Conservation (phyloP, 2,329 filamentous ascomycete species). For the Neofusicoccum umdonicola region DNA sequence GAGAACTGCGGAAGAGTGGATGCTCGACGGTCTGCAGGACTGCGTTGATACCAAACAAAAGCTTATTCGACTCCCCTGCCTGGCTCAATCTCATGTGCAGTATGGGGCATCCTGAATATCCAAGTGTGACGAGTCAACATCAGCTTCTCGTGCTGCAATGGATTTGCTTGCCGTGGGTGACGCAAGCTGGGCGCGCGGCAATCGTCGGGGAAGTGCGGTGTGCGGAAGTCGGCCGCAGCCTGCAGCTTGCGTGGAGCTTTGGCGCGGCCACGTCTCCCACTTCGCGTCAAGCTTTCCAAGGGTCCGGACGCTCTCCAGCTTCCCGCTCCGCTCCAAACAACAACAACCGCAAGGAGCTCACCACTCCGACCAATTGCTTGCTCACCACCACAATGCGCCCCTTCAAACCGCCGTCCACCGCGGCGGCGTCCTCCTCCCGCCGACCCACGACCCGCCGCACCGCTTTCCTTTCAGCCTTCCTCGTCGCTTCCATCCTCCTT, state of each 20-base stretch:
- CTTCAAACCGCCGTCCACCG: conserved; percentile 18
- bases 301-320: too few species aligned
- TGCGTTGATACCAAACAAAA: conserved; percentile 5
- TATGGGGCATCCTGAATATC: too few species aligned
- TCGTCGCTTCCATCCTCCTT: conserved; percentile 23
- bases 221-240: neutral
- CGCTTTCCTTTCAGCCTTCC: conserved; percentile 49
- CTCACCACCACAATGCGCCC: conserved; percentile 23
- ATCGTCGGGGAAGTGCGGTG: conserved; percentile 9
- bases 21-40: neutral
- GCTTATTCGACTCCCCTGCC: neutral
- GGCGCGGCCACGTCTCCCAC: conserved; percentile 21
- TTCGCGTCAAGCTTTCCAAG: conserved; percentile 6
- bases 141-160: too few species aligned
- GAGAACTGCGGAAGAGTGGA: neutral
- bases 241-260: neutral
- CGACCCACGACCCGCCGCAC: neutral
- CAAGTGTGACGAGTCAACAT: too few species aligned
- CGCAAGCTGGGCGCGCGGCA: neutral
- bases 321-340: too few species aligned
- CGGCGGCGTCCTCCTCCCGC: neutral
- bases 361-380: conserved; percentile 21
- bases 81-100: too few species aligned
- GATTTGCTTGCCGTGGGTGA: neutral
- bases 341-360: conserved; percentile 15